A percentile compares a stretch with the other conserved stretches of the same genome.
phyloP scores from a whole-genome alignment of 2,329 filamentous ascomycete species.

The Colletotrichum spinosum region DNA sequence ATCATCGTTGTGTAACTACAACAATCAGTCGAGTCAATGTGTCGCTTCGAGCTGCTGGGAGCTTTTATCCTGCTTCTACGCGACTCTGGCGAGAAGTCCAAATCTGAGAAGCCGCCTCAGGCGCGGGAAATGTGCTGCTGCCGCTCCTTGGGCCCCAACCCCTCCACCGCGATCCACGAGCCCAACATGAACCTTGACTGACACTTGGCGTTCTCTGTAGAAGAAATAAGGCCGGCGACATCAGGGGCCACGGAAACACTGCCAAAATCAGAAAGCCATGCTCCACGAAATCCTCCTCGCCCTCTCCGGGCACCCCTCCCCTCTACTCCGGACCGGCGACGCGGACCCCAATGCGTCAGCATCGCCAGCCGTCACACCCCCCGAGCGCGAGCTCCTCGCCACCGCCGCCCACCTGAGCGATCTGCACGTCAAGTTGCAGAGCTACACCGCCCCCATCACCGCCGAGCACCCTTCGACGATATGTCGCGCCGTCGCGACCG shows the following conservation, averaged over 20 bases:
- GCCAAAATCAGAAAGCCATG: slow-evolving; percentile 65
- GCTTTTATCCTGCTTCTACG: slow-evolving; percentile 60
- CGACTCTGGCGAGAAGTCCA: slow-evolving; percentile 55
- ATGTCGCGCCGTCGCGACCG: slow-evolving; percentile 86
- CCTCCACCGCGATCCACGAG: slow-evolving; percentile 1
- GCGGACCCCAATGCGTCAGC: slow-evolving; percentile 59
- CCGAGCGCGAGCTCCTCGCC: slow-evolving; percentile 84
- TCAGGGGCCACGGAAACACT: slow-evolving; percentile 5
- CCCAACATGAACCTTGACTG: slow-evolving; percentile 2
- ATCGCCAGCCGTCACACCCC: slow-evolving; percentile 71
- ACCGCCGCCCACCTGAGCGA: slow-evolving; percentile 82
- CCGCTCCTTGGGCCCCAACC: slow-evolving; percentile 34
- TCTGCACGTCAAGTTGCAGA: slow-evolving; percentile 79
- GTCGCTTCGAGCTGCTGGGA: slow-evolving; percentile 65
- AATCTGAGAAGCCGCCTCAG: slow-evolving; percentile 45
- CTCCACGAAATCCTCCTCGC: slow-evolving; percentile 98
- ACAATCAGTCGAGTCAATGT: slow-evolving; percentile 52
- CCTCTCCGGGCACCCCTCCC: slow-evolving; percentile 92
- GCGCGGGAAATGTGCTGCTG: slow-evolving; percentile 25
- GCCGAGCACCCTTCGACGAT: slow-evolving; percentile 81
- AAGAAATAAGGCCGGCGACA: slow-evolving; percentile 3
- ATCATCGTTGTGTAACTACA: neutral
- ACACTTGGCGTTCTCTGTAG: slow-evolving; percentile 2
- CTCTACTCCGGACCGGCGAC: slow-evolving; percentile 74
- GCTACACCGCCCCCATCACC: slow-evolving; percentile 74